Conservation (phyloP, 495 filamentous ascomycete species). For the Terfezia boudieri region DNA sequence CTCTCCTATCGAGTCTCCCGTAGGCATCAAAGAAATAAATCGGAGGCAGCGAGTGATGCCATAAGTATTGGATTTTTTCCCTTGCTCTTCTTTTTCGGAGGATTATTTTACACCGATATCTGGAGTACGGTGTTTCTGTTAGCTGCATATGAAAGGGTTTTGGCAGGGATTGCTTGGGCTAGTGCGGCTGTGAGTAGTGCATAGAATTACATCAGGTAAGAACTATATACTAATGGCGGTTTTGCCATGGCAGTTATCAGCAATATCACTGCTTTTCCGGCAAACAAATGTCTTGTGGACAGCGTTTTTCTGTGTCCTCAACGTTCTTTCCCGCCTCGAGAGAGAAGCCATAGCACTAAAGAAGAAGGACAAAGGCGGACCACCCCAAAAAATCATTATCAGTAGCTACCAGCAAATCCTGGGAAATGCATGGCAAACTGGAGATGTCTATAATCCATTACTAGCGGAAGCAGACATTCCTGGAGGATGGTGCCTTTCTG, state of each 20-base stretch:
- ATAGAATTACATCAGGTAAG: too few relatives aligned
- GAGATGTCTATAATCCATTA: not conserved
- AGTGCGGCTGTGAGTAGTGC: slow-evolving; percentile 22
- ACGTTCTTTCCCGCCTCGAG: slow-evolving; percentile 32
- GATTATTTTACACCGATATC: slow-evolving; percentile 83
- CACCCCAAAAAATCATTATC: not conserved
- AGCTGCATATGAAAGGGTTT: slow-evolving; percentile 27
- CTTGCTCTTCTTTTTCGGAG: slow-evolving; percentile 83
- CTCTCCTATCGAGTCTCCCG: slow-evolving; percentile 10
- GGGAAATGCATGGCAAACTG: slow-evolving; percentile 3
- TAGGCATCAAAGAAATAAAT: not conserved
- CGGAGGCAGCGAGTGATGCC: slow-evolving; percentile 32
- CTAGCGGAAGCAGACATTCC: not conserved
- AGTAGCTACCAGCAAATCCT: not conserved
- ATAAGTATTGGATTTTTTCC: slow-evolving; percentile 76
- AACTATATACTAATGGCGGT: not conserved
- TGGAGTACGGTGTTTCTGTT: slow-evolving; percentile 44
- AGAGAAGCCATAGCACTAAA: slow-evolving; percentile 15
- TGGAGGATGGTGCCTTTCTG: too few relatives aligned
- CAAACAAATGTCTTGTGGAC: slow-evolving; percentile 98
- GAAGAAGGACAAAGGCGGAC: not conserved
- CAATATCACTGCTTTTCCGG: slow-evolving; percentile 43
- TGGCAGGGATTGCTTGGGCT: slow-evolving; percentile 20
- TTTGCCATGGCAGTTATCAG: not conserved
- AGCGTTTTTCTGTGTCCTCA: slow-evolving; percentile 60